Evolutionary conservation across 306 rosid genomes (phyloP).

Genomic region (Carpinus fangiana): DNA sequence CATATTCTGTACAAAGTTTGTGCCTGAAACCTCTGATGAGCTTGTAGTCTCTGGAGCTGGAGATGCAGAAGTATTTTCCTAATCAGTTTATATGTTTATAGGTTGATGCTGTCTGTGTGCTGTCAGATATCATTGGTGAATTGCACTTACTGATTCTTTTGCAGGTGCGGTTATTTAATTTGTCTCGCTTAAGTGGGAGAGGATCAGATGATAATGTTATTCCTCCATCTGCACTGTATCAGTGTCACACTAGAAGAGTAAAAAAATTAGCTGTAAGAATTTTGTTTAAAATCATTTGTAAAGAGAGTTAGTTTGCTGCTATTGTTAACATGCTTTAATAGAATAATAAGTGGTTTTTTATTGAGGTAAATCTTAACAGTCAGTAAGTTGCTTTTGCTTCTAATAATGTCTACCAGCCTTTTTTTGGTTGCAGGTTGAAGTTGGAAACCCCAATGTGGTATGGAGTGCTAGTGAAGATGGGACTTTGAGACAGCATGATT

Average conservation of each 20-base stretch:
- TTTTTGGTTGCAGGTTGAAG: slow-evolving; percentile 69
- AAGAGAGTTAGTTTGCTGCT: slow-evolving; percentile 21
- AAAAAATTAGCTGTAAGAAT: slow-evolving; percentile 94
- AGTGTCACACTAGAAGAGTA: slow-evolving; percentile 89
- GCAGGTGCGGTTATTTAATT: slow-evolving; percentile 92
- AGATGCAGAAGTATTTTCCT: slow-evolving; percentile 82
- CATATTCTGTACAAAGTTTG: slow-evolving; percentile 90
- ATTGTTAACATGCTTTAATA: slow-evolving; percentile 2
- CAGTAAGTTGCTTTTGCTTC: slow-evolving; percentile 18
- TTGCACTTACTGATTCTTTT: slow-evolving; percentile 26
- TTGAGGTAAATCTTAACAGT: slow-evolving; percentile 6
- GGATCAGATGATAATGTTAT: slow-evolving; percentile 55
- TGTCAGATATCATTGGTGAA: slow-evolving; percentile 5
- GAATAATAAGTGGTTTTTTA: slow-evolving; percentile 2
- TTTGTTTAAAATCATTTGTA: slow-evolving; percentile 17
- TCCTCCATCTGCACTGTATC: slow-evolving; percentile 68
- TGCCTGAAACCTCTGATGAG: slow-evolving; percentile 96
- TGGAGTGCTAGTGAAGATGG: slow-evolving; percentile 99
- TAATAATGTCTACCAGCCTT: slow-evolving; percentile 22
- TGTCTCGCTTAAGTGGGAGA: slow-evolving; percentile 59
- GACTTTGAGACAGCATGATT: slow-evolving; percentile 94
- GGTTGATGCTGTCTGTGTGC: neutral
- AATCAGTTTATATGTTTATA: slow-evolving; percentile 6
- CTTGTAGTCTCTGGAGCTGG: slow-evolving; percentile 98
- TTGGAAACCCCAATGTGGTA: slow-evolving; percentile 92